Base-by-base conservation (phyloP, 2,329 filamentous ascomycete species). In the Hymenotorrendiella dingleyae region DNA sequence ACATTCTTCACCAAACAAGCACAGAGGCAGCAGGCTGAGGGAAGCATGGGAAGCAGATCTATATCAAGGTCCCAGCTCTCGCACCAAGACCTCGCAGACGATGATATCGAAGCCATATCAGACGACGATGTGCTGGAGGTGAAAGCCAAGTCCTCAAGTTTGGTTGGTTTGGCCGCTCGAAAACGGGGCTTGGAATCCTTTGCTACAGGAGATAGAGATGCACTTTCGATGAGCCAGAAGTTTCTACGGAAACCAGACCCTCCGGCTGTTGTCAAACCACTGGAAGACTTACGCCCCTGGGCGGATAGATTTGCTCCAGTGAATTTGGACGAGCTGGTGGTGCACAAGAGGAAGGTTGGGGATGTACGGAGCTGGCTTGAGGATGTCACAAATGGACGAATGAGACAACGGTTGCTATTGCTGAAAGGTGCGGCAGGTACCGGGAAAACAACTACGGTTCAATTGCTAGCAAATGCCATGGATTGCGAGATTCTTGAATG, bases 291-390 rank as follows among this genome's bases (percentile, higher is more conserved):
- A 36, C 76, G 84, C 40, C 89, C 91, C 3, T 97, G 91, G 91
- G 85, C 85, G 12, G 90, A 96, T 54, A 79, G 82, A 53, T 97
- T 88, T 63, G 82, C 78, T 2, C 91, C 91, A 0, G 57, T 63
- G 3, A 84, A 76, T 53, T 63, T 96, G 10, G 81, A 89, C 12
- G 91, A 97, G 65, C 70, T 98, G 34, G 91, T 85, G 0, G 91
- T 98, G 14, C 90, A 98, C 64, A 96, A 94, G 69, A 93, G 79
- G 56, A 98, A 98, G 63, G 86, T 97, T 5, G 67, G 78, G 2
- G 90, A 97, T 65, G 90, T 97, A 34, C 78, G 81, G 45, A 73
- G 68, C 45, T 97, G 93, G 90, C 68, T 98, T 24, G 78, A 85
- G 32, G 78, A 82, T 58, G 86, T 88, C 14, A 75, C 88, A 48